Evolutionary conservation across 2,329 filamentous ascomycete species (phyloP).

Genomic region (Dactylellina sp.): DNA sequence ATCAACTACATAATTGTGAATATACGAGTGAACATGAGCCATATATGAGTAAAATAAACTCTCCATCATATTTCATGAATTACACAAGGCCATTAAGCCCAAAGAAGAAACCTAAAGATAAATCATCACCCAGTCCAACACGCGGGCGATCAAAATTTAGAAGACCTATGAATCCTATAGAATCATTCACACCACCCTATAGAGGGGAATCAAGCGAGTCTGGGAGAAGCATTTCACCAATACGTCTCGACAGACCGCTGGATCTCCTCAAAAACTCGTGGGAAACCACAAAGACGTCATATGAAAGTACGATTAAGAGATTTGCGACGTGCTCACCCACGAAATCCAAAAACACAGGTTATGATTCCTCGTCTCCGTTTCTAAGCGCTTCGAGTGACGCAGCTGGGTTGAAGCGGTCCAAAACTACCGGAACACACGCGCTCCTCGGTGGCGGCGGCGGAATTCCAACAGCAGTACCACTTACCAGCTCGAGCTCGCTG

Average conservation of each 20-base stretch:
- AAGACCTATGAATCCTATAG: neutral
- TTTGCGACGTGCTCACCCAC: constrained; percentile 49
- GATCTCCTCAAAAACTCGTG: constrained; percentile 28
- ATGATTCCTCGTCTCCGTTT: constrained; percentile 28
- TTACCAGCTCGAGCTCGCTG: constrained; percentile 38
- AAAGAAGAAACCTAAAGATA: constrained; percentile 13
- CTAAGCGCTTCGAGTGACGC: constrained; percentile 8
- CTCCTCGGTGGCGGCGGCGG: neutral
- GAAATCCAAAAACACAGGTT: constrained; percentile 39
- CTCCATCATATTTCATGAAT: neutral
- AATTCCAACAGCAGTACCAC: constrained; percentile 43
- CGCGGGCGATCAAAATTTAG: constrained; percentile 38
- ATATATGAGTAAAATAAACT: constrained; percentile 7
- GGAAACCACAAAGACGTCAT: constrained; percentile 24
- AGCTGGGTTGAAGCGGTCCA: constrained; percentile 35
- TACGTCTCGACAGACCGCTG: constrained; percentile 22
- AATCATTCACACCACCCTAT: neutral
- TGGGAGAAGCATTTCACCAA: constrained; percentile 27
- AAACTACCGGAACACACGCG: constrained; percentile 44
- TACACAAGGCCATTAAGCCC: neutral
- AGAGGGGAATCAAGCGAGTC: constrained; percentile 29
- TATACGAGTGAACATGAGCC: constrained; percentile 2
- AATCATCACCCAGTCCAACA: constrained; percentile 53
- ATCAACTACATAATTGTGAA: constrained; percentile 10
- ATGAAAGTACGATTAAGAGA: constrained; percentile 7